Evolutionary conservation across 768 basidiomycete genomes (phyloP), one percentile per base, ranked within the genome.

Genomic region (Floccularia luteovirens): DNA sequence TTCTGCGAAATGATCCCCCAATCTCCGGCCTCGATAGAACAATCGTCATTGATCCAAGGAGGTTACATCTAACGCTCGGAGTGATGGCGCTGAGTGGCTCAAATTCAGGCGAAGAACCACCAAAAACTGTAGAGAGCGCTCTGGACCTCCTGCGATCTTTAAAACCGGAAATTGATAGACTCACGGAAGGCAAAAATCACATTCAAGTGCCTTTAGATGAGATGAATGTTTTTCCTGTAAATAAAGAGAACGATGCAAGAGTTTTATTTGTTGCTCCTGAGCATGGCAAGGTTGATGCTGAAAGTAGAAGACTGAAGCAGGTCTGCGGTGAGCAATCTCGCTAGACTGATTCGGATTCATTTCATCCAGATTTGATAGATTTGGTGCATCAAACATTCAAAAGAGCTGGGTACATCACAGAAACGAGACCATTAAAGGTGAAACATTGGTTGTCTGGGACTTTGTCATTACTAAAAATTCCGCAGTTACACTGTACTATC

Each of bases 1-100:
- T 82, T 0, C 62, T 82, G 5, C 53, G 69, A 44, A 46, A 44
- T 36, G 47, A 57, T 14, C 54, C 48, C 40, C 16, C 42, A 0
- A 59, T 72, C 2, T 48, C 58, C 5, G 86, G 86, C 0, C 61
- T 89, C 3, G 79, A 89, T 56, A 51, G 49, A 6, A 66, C 72
- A 2, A 75, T 88, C 47, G 56, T 82, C 39, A 68, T 86, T 40
- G 64, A 70, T 31, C 72, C 74, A 0, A 51, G 66, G 7, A 56
- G 83, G n/a, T 58, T 87, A 31, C 85, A 89, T 55, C 58, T 88
- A 42, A 88, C 85, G 0, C 60, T 89, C 2, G 85, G 84, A 1
- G 82, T 86, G 1, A 82, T 89, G 79, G 59, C 72, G 0, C 75
- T 87, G 24, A 55, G 58, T 5, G 8, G 10, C 30, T 8, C 40